Conservation (phyloP, 495 filamentous ascomycete genomes). For the Neurospora tetrasperma region DNA sequence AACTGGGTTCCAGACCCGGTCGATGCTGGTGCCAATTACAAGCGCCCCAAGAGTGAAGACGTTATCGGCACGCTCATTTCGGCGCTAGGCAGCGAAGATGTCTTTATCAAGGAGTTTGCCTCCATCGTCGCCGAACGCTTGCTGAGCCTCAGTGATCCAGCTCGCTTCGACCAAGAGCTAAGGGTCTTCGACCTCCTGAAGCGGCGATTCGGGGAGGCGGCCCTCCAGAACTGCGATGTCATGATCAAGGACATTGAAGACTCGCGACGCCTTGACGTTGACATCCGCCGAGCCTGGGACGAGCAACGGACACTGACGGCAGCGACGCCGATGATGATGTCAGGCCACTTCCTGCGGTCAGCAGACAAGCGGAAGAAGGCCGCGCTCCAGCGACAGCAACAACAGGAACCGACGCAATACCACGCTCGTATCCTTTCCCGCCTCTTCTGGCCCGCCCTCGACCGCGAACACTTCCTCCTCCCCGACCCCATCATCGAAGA, state of each 20-base stretch:
- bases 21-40: constrained; percentile 87
- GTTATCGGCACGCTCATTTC: constrained; percentile 86
- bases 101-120: constrained; percentile 90
- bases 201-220: constrained; percentile 72
- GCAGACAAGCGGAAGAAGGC: not conserved
- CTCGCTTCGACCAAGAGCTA: constrained; percentile 61
- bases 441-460: constrained; percentile 88
- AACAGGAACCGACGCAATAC: constrained; percentile 19
- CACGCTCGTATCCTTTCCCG: constrained; percentile 80
- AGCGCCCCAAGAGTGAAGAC: constrained; percentile 76
- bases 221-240: constrained; percentile 85
- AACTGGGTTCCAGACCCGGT: constrained; percentile 85
- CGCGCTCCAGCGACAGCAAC: not conserved
- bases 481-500: constrained; percentile 52
- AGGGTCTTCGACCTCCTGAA: constrained; percentile 80
- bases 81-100: constrained; percentile 74
- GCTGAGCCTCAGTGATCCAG: constrained; percentile 47
- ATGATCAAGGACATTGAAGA: constrained; percentile 95
- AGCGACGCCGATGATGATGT: constrained; percentile 9
- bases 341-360: constrained; percentile 16
- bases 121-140: constrained; percentile 73
- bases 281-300: constrained; percentile 38
- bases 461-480: constrained; percentile 63
- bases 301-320: not conserved
- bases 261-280: constrained; percentile 58